A percentile compares a stretch with the other conserved stretches of the same genome.
These are phyloP conservation scores for Xylaria curta DNA, from an alignment of 495 filamentous ascomycete genomes.

Conservation along the genomic window DNA sequence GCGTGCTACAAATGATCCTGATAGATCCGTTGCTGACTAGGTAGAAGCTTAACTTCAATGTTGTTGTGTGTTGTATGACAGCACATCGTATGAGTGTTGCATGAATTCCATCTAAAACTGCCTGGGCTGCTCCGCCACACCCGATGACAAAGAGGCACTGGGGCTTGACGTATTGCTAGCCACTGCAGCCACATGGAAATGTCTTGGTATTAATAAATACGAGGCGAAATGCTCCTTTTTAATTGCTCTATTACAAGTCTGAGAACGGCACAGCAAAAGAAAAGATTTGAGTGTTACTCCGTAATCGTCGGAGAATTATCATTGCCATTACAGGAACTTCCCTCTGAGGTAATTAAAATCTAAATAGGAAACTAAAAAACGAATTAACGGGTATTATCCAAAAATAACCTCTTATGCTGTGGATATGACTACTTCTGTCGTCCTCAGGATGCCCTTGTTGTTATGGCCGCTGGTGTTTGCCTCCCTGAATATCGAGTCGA, in stretches of 20 bases:
- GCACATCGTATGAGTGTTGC: not conserved
- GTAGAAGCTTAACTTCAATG: not conserved
- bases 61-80: not conserved
- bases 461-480: not conserved
- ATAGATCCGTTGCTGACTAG: not conserved
- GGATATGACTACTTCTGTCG: conserved; percentile 20
- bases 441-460: conserved; percentile 12
- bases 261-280: not conserved
- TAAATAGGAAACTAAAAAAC: not conserved
- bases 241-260: not conserved
- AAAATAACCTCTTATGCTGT: not conserved
- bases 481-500: conserved; percentile 3
- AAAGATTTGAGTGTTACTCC: not conserved
- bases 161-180: not conserved
- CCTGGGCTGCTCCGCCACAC: conserved; percentile 14
- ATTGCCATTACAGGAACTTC: not conserved
- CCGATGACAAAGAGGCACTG: not conserved
- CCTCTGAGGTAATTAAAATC: not conserved
- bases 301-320: not conserved
- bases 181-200: not conserved
- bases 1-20: not conserved
- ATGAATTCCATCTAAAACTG: not conserved
- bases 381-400: not conserved
- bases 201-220: too few relatives aligned
- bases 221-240: not conserved